phyloP scores from a whole-genome alignment of 257 asterid genomes.

The Nicotiana undulata region DNA sequence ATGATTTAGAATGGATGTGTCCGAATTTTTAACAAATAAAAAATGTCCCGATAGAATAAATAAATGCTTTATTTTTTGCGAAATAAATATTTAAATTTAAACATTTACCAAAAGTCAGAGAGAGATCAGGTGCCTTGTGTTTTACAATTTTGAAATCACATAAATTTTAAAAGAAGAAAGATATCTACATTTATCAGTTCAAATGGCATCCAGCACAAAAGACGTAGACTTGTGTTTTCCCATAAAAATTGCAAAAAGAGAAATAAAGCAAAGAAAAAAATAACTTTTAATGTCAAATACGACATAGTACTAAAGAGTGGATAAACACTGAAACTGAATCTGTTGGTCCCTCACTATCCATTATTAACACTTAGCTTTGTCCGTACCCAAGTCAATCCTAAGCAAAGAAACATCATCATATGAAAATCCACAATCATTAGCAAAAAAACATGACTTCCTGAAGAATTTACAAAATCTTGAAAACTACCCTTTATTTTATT shows the following conservation, averaged over 20 bases:
- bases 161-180: background rate
- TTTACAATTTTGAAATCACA: too few relatives aligned
- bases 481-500: background rate
- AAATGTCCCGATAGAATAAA: too few relatives aligned
- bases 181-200: background rate
- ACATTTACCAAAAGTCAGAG: too few relatives aligned
- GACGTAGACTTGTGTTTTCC: background rate
- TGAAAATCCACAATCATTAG: slow-evolving; percentile 1
- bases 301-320: background rate
- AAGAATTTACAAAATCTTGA: background rate
- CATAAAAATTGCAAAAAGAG: background rate
- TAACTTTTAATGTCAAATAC: background rate
- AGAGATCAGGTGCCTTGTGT: too few relatives aligned
- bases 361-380: slow-evolving; percentile 1
- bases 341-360: background rate
- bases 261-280: background rate
- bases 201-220: background rate
- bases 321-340: background rate
- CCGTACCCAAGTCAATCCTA: background rate
- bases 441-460: background rate
- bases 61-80: too few relatives aligned
- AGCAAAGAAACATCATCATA: background rate
- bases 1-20: too few relatives aligned
- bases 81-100: too few relatives aligned
- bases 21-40: too few relatives aligned